These are phyloP conservation scores for Pyrenula massariospora DNA, from an alignment of 495 filamentous ascomycete genomes.

Conservation along the genomic window DNA sequence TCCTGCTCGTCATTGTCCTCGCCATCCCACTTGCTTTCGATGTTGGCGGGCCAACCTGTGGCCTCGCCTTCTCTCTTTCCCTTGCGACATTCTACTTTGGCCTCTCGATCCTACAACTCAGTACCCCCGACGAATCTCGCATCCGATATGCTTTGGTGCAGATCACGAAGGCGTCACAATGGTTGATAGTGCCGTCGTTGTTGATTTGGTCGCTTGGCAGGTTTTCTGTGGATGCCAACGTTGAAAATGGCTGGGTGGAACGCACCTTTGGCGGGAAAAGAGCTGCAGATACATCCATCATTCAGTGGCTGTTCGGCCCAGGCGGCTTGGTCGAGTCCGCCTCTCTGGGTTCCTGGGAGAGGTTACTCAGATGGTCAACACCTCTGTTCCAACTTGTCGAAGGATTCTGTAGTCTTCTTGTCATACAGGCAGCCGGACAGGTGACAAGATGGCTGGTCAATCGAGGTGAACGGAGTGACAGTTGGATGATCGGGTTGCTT, in stretches of 20 bases:
- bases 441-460: constrained; percentile 96
- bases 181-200: constrained; percentile 67
- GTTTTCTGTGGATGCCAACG: constrained; percentile 77
- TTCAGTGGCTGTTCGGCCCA: constrained; percentile 75
- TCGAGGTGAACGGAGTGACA: constrained; percentile 73
- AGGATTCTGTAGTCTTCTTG: constrained; percentile 90
- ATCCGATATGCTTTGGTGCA: constrained; percentile 55
- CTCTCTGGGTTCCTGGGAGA: constrained; percentile 82
- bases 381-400: constrained; percentile 89
- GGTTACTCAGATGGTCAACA: constrained; percentile 80
- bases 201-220: constrained; percentile 91
- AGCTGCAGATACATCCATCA: constrained; percentile 49
- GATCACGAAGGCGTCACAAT: constrained; percentile 62
- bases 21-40: constrained; percentile 94
- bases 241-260: constrained; percentile 62
- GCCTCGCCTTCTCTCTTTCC: constrained; percentile 81
- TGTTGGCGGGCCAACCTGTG: constrained; percentile 88
- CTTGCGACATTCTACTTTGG: constrained; percentile 82
- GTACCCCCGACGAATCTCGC: constrained; percentile 69
- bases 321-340: constrained; percentile 66
- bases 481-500: constrained; percentile 91
- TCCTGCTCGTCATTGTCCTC: constrained; percentile 78
- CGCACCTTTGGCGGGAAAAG: constrained; percentile 62
- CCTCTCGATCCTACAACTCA: constrained; percentile 67
- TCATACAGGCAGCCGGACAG: constrained; percentile 89